A percentile compares a stretch with the other conserved stretches of the same genome.
Evolutionary conservation across 495 filamentous ascomycete genomes (phyloP).

Genomic region (Daldinia vernicosa): DNA sequence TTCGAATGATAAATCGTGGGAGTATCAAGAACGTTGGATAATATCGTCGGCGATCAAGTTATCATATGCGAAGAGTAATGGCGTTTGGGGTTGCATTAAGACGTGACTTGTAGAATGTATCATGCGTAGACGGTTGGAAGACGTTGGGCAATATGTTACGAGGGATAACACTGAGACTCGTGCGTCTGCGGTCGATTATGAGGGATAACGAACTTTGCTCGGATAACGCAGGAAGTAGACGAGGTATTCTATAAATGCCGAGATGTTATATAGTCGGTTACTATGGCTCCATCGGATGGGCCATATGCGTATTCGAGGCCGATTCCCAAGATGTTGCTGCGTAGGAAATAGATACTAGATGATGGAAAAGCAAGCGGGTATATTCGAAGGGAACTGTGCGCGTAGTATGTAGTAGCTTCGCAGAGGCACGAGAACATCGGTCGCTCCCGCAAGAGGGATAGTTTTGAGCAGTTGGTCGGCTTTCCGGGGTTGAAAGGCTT

Average conservation of each 20-base stretch:
- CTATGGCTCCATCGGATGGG: conserved; percentile 1
- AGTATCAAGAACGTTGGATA: not conserved
- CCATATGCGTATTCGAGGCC: conserved; percentile 10
- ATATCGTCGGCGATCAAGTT: not conserved
- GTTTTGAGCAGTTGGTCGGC: conserved; percentile 1
- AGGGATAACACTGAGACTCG: conserved; percentile 3
- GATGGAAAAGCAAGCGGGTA: conserved; percentile 6
- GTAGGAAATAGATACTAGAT: conserved; percentile 15
- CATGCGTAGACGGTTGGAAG: conserved; percentile 13
- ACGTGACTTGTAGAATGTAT: conserved; percentile 1
- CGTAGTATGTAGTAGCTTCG: conserved; percentile 6
- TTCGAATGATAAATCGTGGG: conserved; percentile 2
- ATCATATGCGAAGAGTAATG: conserved; percentile 8
- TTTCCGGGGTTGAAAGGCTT: not conserved
- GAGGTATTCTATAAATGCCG: not conserved
- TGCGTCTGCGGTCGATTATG: conserved; percentile 7
- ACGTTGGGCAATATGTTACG: conserved; percentile 5
- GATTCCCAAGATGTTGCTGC: not conserved
- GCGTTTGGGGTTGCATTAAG: conserved; percentile 2
- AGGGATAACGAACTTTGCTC: conserved; percentile 9
- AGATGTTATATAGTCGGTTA: not conserved
- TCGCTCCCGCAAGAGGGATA: not conserved
- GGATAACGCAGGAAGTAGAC: not conserved
- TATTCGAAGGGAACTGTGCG: conserved; percentile 12
- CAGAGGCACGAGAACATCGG: conserved; percentile 3